These are phyloP conservation scores for Trichophyton rubrum DNA, from an alignment of 2,329 filamentous ascomycete species.

Conservation along the genomic window DNA sequence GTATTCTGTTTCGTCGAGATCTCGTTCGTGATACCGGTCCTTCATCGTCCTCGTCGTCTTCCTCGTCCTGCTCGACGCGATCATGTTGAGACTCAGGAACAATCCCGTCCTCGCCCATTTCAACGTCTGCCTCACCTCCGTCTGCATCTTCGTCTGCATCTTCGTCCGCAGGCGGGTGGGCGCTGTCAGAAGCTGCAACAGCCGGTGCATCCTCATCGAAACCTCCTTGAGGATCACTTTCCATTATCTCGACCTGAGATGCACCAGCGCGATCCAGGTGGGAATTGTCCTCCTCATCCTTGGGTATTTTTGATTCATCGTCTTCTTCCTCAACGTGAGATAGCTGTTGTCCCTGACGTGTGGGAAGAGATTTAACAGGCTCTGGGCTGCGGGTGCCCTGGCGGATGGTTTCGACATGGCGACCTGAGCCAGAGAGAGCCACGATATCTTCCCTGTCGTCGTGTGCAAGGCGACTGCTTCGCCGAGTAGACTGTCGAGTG, in stretches of 20 bases:
- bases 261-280: conserved; percentile 7
- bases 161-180: conserved; percentile 4
- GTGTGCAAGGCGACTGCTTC: conserved; percentile 48
- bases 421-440: conserved; percentile 47
- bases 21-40: conserved; percentile 37
- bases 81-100: conserved; percentile 33
- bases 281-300: background rate
- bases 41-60: conserved; percentile 41
- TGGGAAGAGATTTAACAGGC: conserved; percentile 12
- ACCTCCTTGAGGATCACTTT: conserved; percentile 28
- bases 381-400: conserved; percentile 42
- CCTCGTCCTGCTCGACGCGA: conserved; percentile 24
- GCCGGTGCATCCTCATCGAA: conserved; percentile 23
- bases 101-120: conserved; percentile 27
- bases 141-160: conserved; percentile 14
- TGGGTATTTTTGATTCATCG: background rate
- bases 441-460: conserved; percentile 45
- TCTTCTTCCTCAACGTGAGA: background rate
- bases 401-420: conserved; percentile 43
- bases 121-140: conserved; percentile 22
- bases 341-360: background rate
- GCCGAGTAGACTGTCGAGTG: conserved; percentile 26
- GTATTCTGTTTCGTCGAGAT: conserved; percentile 14
- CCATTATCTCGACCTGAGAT: conserved; percentile 32
- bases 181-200: conserved; percentile 11